phyloP scores from a whole-genome alignment of 768 basidiomycete species.

The Russula earlei region DNA sequence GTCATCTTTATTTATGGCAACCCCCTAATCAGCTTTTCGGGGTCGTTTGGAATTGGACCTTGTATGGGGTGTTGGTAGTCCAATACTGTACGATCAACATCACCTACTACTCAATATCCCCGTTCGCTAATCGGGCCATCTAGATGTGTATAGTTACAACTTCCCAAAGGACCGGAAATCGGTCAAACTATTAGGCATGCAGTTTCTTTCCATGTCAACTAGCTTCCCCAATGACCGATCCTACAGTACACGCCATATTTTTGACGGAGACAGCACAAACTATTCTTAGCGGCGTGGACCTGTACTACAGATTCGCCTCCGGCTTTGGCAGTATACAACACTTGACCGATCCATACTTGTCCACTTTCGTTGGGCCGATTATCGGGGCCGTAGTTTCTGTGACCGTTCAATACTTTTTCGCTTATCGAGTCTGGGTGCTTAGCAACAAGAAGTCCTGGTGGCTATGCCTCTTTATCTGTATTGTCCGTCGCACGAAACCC shows the following conservation, averaged over 20 bases:
- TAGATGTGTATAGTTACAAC: not conserved
- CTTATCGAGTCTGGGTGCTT: conserved; percentile 9
- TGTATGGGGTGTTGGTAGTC: conserved; percentile 2
- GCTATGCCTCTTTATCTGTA: not conserved
- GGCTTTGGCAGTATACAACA: not conserved
- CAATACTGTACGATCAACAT: not conserved
- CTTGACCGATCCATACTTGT: not conserved
- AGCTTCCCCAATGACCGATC: not conserved
- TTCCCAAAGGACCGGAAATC: not conserved
- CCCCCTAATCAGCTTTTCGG: conserved; percentile 3
- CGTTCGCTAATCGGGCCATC: too few species aligned
- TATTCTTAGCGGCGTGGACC: not conserved
- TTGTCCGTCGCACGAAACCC: not conserved
- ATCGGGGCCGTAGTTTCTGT: not conserved
- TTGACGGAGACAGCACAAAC: conserved; percentile 2
- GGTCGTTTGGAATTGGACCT: conserved; percentile 5
- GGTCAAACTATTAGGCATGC: not conserved
- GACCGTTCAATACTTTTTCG: conserved; percentile 3
- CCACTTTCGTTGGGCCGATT: not conserved
- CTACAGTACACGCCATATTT: not conserved
- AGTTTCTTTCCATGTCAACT: not conserved
- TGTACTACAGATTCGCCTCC: conserved; percentile 6
- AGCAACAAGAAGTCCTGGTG: not conserved
- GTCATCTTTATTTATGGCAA: not conserved
- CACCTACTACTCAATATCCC: not conserved